Percentiles rank a stretch among this genome's conserved stretches.
phyloP scores from a whole-genome alignment of 176 grass and related monocot species.

The Ensete ventricosum region DNA sequence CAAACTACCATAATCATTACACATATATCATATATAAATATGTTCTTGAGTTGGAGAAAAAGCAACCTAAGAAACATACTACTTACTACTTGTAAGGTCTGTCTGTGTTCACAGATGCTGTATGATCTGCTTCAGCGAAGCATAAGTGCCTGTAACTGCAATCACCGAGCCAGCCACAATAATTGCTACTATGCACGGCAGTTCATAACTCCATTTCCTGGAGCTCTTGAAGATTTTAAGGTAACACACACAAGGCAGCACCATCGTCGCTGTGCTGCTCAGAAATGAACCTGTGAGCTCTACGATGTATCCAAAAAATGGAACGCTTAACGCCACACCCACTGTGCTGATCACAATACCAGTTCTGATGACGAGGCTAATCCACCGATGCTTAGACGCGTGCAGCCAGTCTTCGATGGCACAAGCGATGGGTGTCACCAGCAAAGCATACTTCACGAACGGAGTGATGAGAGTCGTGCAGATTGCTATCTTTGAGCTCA shows the following conservation, averaged over 20 bases:
- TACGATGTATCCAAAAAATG: constrained; percentile 52
- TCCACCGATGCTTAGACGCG: constrained; percentile 18
- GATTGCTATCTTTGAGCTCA: constrained; percentile 56
- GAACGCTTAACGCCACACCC: constrained; percentile 43
- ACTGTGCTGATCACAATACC: constrained; percentile 62
- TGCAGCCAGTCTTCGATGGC: constrained; percentile 40
- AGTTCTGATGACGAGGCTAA: constrained; percentile 35
- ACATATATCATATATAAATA: too few species aligned
- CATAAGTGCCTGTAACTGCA: constrained; percentile 54
- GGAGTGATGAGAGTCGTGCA: constrained; percentile 87
- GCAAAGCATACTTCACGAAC: constrained; percentile 50
- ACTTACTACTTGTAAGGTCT: too few species aligned
- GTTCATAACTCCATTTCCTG: constrained; percentile 38
- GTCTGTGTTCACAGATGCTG: not conserved
- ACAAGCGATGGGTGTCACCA: constrained; percentile 36
- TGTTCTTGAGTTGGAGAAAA: too few species aligned
- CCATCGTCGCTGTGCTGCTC: constrained; percentile 52
- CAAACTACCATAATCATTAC: too few species aligned
- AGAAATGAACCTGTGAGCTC: constrained; percentile 57
- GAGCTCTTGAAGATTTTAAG: constrained; percentile 61
- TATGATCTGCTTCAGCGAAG: constrained; percentile 45
- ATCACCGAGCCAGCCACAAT: constrained; percentile 34
- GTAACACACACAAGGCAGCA: constrained; percentile 67
- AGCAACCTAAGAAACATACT: too few species aligned
- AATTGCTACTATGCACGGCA: constrained; percentile 10